These are phyloP conservation scores for Brassica incana DNA, from an alignment of 345 rosid species.

Conservation along the genomic window DNA sequence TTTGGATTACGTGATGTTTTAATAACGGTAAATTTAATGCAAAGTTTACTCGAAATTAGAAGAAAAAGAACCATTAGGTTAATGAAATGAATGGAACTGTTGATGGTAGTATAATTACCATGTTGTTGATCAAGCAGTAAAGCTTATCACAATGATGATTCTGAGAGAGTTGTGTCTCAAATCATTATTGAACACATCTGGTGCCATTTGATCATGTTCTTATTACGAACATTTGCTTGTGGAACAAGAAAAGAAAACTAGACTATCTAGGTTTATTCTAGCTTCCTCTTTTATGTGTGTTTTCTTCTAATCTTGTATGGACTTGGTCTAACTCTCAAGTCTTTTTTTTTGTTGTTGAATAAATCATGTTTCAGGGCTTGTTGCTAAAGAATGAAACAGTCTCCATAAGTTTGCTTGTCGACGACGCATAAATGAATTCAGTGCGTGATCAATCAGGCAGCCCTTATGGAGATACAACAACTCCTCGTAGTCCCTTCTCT, in stretches of 20 bases:
- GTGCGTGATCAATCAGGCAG: constrained; percentile 40
- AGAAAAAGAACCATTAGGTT: not conserved
- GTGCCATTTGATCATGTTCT: constrained; percentile 13
- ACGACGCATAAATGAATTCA: constrained; percentile 20
- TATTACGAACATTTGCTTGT: not conserved
- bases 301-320: not conserved
- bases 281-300: not conserved
- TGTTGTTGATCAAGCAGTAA: not conserved
- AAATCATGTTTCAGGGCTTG: constrained; percentile 21
- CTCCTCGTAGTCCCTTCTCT: constrained; percentile 36
- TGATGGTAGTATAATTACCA: no score
- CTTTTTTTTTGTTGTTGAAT: not conserved
- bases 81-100: not conserved
- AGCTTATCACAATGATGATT: constrained; percentile 8
- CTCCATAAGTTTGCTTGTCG: constrained; percentile 27
- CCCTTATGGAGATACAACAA: constrained; percentile 39
- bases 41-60: no score
- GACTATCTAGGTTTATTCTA: not conserved
- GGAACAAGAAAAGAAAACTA: not conserved
- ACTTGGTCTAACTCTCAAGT: not conserved
- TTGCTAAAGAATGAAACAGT: constrained; percentile 29
- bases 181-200: not conserved
- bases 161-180: not conserved
- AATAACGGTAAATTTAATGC: no score
- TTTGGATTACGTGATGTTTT: not conserved